phyloP scores from a whole-genome alignment of 2,329 filamentous ascomycete genomes.

The Bipolaris oryzae region DNA sequence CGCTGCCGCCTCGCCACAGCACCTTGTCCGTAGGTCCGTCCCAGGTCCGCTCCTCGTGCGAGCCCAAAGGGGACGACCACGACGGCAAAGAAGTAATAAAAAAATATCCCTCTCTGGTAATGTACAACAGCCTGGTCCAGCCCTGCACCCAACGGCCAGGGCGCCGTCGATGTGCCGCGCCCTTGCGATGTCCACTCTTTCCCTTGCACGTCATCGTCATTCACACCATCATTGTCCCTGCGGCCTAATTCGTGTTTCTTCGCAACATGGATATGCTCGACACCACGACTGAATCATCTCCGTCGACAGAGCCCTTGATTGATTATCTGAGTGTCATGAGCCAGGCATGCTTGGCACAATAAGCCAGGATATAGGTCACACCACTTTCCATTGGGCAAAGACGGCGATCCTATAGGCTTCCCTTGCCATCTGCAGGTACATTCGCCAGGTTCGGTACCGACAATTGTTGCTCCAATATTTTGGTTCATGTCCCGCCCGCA shows the following conservation, averaged over 20 bases:
- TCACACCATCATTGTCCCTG: neutral
- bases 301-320: neutral
- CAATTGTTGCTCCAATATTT: neutral
- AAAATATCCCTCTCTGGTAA: neutral
- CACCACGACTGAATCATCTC: slow-evolving; percentile 4
- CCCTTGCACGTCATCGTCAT: slow-evolving; percentile 14
- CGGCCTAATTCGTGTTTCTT: neutral
- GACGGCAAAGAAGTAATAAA: neutral
- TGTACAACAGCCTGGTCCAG: slow-evolving; percentile 3
- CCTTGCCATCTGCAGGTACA: neutral
- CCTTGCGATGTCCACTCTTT: slow-evolving; percentile 7
- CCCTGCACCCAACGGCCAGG: neutral
- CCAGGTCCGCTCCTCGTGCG: slow-evolving; percentile 15
- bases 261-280: slow-evolving; percentile 1
- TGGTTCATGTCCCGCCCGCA: neutral
- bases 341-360: slow-evolving; percentile 5
- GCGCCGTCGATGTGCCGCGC: slow-evolving; percentile 9
- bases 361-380: neutral
- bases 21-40: slow-evolving; percentile 16
- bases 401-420: slow-evolving; percentile 6
- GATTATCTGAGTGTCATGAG: neutral
- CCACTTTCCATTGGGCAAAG: neutral
- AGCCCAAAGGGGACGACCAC: slow-evolving; percentile 1
- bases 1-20: slow-evolving; percentile 10
- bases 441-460: neutral